Evolutionary conservation across 129 eudicot genomes (phyloP).

Genomic region (Helianthus tuberosus): DNA sequence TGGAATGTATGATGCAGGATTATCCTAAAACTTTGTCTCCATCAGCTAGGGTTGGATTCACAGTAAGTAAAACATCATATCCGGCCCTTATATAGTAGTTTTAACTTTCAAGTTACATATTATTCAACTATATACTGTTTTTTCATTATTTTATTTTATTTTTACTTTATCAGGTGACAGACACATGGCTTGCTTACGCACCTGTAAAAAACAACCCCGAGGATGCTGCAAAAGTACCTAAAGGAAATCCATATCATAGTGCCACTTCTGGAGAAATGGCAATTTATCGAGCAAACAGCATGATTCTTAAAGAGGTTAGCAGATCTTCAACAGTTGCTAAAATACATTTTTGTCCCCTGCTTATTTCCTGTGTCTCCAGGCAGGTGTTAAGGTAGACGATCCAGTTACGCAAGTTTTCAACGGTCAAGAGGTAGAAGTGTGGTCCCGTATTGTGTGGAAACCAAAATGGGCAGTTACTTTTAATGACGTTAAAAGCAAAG

Average conservation of each 20-base stretch:
- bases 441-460: slow-evolving; percentile 91
- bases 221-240: slow-evolving; percentile 99
- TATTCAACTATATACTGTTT: neutral
- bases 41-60: slow-evolving; percentile 95
- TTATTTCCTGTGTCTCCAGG: slow-evolving; percentile 47
- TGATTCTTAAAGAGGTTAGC: slow-evolving; percentile 72
- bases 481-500: slow-evolving; percentile 67
- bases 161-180: slow-evolving; percentile 61
- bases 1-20: slow-evolving; percentile 99
- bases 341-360: neutral
- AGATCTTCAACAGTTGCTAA: neutral
- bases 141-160: neutral
- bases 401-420: slow-evolving; percentile 67
- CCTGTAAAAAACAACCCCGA: slow-evolving; percentile 99
- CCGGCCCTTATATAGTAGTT: neutral
- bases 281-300: slow-evolving; percentile 82
- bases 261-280: slow-evolving; percentile 98
- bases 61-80: slow-evolving; percentile 55
- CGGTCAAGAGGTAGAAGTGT: slow-evolving; percentile 95
- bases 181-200: slow-evolving; percentile 98
- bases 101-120: slow-evolving; percentile 1
- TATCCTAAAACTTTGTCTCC: slow-evolving; percentile 96
- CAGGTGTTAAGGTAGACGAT: slow-evolving; percentile 79
- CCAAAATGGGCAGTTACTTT: slow-evolving; percentile 93
- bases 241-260: slow-evolving; percentile 98